Conservation (phyloP, 345 rosid species). For the Geranium rotundifolium region DNA sequence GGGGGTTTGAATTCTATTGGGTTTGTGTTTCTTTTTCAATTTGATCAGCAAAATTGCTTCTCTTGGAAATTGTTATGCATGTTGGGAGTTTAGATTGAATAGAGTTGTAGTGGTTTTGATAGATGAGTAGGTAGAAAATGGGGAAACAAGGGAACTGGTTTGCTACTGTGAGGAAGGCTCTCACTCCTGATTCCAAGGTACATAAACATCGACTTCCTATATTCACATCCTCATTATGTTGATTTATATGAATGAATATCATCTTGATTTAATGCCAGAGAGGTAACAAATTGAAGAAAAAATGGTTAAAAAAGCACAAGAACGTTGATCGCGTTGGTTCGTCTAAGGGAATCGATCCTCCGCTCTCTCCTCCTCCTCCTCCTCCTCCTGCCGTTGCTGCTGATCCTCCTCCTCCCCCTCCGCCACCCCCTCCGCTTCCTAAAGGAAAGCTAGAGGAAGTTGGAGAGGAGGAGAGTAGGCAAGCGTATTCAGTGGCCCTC, state of each 20-base stretch:
- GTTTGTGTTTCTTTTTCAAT: no score
- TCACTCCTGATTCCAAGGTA: slow-evolving; percentile 40
- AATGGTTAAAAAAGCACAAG: slow-evolving; percentile 45
- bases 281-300: slow-evolving; percentile 32
- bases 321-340: slow-evolving; percentile 19
- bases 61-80: background rate
- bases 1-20: no score
- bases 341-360: slow-evolving; percentile 17
- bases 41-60: no score
- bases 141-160: slow-evolving; percentile 73
- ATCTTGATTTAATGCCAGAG: slow-evolving; percentile 19
- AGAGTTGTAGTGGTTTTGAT: slow-evolving; percentile 13
- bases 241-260: background rate
- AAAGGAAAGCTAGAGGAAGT: slow-evolving; percentile 31
- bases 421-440: slow-evolving; percentile 12
- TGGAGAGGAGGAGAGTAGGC: slow-evolving; percentile 44
- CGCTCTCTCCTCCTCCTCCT: slow-evolving; percentile 7
- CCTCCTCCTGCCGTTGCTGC: slow-evolving; percentile 2
- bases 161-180: slow-evolving; percentile 58
- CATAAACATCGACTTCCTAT: no score
- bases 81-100: background rate
- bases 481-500: slow-evolving; percentile 55
- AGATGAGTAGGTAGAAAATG: slow-evolving; percentile 37
- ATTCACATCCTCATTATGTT: background rate
- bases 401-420: slow-evolving; percentile 3